Percentiles rank a stretch among this genome's conserved stretches.
Evolutionary conservation across 2,329 filamentous ascomycete species (phyloP).

Genomic region (Coniella vitis): DNA sequence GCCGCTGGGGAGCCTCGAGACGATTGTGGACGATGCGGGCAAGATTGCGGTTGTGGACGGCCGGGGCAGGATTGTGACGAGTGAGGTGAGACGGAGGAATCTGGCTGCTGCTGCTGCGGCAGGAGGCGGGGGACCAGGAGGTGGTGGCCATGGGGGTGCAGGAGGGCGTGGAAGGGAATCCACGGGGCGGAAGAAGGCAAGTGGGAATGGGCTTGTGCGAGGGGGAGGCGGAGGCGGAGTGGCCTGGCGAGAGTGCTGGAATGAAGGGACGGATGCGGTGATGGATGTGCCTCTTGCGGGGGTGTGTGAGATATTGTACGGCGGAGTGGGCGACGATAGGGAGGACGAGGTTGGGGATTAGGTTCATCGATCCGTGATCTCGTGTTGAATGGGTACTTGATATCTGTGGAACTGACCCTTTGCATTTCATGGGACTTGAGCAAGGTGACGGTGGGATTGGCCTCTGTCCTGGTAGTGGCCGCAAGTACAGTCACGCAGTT

Average conservation of each 20-base stretch:
- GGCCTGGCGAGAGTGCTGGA: slow-evolving; percentile 82
- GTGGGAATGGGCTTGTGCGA: slow-evolving; percentile 11
- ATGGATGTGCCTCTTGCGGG: slow-evolving; percentile 95
- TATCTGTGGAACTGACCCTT: too few relatives aligned
- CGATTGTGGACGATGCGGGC: slow-evolving; percentile 83
- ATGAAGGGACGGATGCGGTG: slow-evolving; percentile 87
- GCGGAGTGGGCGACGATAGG: slow-evolving; percentile 37
- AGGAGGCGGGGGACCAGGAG: slow-evolving; percentile 28
- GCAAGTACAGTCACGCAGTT: too few relatives aligned
- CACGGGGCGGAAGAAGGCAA: slow-evolving; percentile 24
- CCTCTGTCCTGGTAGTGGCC: too few relatives aligned
- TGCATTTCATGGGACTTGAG: too few relatives aligned
- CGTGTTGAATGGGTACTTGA: too few relatives aligned
- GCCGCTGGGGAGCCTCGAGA: slow-evolving; percentile 72
- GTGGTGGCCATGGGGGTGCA: slow-evolving; percentile 18
- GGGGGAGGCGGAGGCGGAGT: slow-evolving; percentile 23
- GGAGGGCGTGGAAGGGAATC: slow-evolving; percentile 17
- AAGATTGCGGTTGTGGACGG: slow-evolving; percentile 77
- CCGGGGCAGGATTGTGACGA: slow-evolving; percentile 44
- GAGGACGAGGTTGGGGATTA: neutral
- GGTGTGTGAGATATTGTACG: slow-evolving; percentile 91
- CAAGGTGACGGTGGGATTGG: too few relatives aligned
- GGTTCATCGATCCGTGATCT: too few relatives aligned
- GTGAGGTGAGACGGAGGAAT: slow-evolving; percentile 30
- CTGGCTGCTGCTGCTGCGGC: slow-evolving; percentile 19